Evolutionary conservation across 202 grass and related monocot species (phyloP), one percentile per base, ranked within the genome.

Genomic region (Setaria viridis): DNA sequence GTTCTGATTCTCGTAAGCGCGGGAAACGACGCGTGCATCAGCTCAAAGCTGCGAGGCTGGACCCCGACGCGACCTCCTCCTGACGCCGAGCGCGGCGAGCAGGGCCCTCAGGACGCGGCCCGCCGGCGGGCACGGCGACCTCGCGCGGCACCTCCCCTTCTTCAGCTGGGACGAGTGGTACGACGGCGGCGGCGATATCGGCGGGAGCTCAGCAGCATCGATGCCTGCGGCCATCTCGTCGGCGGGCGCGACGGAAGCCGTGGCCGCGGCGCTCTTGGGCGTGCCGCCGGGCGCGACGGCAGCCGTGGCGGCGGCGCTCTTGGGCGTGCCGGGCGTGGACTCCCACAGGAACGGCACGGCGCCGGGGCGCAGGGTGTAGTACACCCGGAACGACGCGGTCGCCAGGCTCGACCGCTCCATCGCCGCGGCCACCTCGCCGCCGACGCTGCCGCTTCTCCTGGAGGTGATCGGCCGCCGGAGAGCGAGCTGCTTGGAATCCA

Each of bases 281-380:
- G 46, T 20, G 39, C 5, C 42, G 43, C 14, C 62, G 4, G 46
- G 7, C 13, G 63, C 41, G 43, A 76, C 79, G 20, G 64, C 21
- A 4, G 71, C 71, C 14, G 72, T 47, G 66, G 17, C 29, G 62
- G 16, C 70, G 6, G 21, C 50, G 41, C 43, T 35, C 64, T 91
- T 91, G 62, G 89, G 89, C 56, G 82, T 85, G 72, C 90, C 90
- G 9, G 86, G 90, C 86, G 53, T 17, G 43, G 86, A 86, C 86
- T 92, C 90, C 90, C 90, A 89, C 14, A 70, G 43, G 83, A 92
- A 89, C 21, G 90, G 86, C 74, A 92, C 90, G 73, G 82, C 78
- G 82, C 72, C 73, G 21, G 66, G 59, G 60, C 67, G 78, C 54
- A 81, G 55, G 82, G 78, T 78, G 78, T 91, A 46, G 43, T 46